Conservation (phyloP, 2,329 filamentous ascomycete species). For the Mycocentrospora acerina region DNA sequence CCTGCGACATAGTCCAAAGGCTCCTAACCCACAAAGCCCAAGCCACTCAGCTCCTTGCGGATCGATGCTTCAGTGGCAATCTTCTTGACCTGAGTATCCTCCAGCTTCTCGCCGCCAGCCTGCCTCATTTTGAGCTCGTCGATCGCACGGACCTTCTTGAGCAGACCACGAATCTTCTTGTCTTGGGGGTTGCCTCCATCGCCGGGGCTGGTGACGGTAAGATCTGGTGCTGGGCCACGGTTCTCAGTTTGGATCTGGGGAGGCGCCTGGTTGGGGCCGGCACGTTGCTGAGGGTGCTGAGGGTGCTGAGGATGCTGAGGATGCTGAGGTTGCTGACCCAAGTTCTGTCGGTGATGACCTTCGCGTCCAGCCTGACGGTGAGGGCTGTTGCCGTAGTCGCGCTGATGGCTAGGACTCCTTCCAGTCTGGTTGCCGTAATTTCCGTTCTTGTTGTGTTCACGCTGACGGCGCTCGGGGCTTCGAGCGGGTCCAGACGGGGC, state of each 20-base stretch:
- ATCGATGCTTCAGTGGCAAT: slow-evolving; percentile 86
- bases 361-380: slow-evolving; percentile 34
- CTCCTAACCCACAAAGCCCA: slow-evolving; percentile 49
- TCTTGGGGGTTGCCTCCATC: slow-evolving; percentile 70
- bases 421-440: slow-evolving; percentile 25
- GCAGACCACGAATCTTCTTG: slow-evolving; percentile 89
- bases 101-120: slow-evolving; percentile 91
- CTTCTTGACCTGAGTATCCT: slow-evolving; percentile 98
- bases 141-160: slow-evolving; percentile 98
- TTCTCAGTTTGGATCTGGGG: slow-evolving; percentile 35
- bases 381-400: slow-evolving; percentile 34
- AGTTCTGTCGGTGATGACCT: slow-evolving; percentile 26
- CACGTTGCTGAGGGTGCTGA: slow-evolving; percentile 26
- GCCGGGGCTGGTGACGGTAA: slow-evolving; percentile 57
- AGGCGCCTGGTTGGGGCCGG: slow-evolving; percentile 18
- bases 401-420: slow-evolving; percentile 36
- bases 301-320: slow-evolving; percentile 20
- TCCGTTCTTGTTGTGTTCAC: slow-evolving; percentile 49
- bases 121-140: slow-evolving; percentile 97
- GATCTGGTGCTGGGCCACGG: slow-evolving; percentile 45
- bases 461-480: slow-evolving; percentile 67
- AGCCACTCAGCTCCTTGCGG: slow-evolving; percentile 73
- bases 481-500: slow-evolving; percentile 40
- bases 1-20: slow-evolving; percentile 5
- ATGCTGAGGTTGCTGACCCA: slow-evolving; percentile 25